phyloP scores from a whole-genome alignment of 2,329 filamentous ascomycete species.

The Sporothrix pallida region DNA sequence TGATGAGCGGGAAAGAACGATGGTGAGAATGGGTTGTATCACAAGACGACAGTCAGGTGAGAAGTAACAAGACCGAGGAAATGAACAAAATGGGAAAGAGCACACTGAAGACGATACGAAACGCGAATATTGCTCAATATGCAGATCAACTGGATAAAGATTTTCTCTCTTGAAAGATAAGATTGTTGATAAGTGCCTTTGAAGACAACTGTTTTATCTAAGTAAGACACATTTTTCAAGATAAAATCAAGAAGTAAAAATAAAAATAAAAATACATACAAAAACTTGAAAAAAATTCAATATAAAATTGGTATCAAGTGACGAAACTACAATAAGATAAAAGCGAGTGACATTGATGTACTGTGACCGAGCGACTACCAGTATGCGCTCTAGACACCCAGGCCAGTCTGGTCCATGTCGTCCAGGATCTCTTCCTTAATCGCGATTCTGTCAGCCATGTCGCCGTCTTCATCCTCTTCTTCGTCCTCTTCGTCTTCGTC shows the following conservation, averaged over 20 bases:
- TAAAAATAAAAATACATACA: not conserved
- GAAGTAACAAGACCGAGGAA: not conserved
- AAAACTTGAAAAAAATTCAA: not conserved
- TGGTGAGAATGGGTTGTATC: not conserved
- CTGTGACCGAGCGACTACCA: not conserved
- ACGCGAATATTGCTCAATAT: not conserved
- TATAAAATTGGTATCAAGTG: too few relatives aligned
- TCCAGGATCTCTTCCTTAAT: slow-evolving; percentile 33
- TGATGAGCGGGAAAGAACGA: not conserved
- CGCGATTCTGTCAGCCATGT: slow-evolving; percentile 12
- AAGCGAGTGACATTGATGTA: not conserved
- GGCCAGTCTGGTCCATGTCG: slow-evolving; percentile 16
- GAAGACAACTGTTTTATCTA: too few relatives aligned
- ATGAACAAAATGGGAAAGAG: not conserved
- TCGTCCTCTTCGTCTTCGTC: slow-evolving; percentile 29
- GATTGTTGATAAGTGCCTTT: not conserved
- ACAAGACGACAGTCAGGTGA: not conserved
- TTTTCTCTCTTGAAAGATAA: not conserved
- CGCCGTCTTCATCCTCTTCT: slow-evolving; percentile 26
- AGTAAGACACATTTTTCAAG: too few relatives aligned
- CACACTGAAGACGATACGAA: not conserved
- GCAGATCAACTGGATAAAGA: not conserved
- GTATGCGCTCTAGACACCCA: not conserved
- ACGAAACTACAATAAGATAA: not conserved
- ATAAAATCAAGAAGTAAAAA: not conserved